A percentile compares a stretch with the other conserved stretches of the same genome.
Conservation (phyloP, 192 early-diverging fungal genomes). For the Podila horticola region DNA sequence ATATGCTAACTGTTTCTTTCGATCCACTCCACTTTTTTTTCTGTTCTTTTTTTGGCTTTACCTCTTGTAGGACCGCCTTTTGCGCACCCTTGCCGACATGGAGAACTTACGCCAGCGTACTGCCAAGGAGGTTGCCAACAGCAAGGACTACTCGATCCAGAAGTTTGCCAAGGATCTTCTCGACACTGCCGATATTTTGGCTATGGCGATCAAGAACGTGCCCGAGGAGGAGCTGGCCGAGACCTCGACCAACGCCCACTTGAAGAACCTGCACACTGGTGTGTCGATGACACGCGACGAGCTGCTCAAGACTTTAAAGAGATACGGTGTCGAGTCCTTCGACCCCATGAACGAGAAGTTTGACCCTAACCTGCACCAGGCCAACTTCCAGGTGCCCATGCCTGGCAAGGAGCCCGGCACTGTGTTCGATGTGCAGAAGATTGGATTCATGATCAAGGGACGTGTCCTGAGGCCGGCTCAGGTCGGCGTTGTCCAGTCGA, state of each 20-base stretch:
- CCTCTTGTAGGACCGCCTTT: conserved; percentile 80
- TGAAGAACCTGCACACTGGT: conserved; percentile 87
- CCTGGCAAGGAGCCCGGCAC: conserved; percentile 90
- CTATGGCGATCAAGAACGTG: conserved; percentile 89
- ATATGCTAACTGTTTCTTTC: neutral
- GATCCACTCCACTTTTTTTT: neutral
- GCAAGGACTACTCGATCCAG: conserved; percentile 91
- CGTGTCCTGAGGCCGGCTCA: conserved; percentile 94
- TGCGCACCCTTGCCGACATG: conserved; percentile 93
- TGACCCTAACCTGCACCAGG: conserved; percentile 95
- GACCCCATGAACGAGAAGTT: conserved; percentile 90
- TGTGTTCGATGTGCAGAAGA: conserved; percentile 90
- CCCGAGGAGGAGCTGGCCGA: conserved; percentile 65
- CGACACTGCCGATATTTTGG: conserved; percentile 90
- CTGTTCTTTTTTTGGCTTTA: neutral
- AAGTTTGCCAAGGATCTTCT: conserved; percentile 99
- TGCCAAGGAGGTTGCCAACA: conserved; percentile 84
- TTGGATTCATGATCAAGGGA: conserved; percentile 92
- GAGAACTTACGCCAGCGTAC: conserved; percentile 95
- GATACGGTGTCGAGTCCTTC: conserved; percentile 86
- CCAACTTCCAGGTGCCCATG: conserved; percentile 92
- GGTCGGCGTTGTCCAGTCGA: conserved; percentile 87
- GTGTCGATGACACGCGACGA: conserved; percentile 90
- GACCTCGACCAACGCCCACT: conserved; percentile 56
- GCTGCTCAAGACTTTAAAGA: conserved; percentile 86